A percentile compares a stretch with the other conserved stretches of the same genome.
phyloP scores from a whole-genome alignment of 1,139 yeast species.

The Sugiyamaella neomexicana region DNA sequence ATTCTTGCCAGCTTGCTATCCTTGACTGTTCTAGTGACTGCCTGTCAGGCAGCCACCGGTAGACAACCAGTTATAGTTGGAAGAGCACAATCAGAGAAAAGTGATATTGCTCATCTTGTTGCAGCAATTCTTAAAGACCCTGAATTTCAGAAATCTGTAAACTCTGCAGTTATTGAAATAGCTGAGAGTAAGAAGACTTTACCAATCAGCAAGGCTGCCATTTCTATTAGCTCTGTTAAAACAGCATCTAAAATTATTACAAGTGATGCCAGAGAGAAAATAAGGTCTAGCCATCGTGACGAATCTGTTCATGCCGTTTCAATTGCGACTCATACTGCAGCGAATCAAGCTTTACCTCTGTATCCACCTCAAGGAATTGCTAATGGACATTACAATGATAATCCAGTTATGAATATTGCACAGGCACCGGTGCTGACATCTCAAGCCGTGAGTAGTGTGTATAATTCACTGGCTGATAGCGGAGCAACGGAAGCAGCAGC shows the following conservation, averaged over 20 bases:
- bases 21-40: neutral
- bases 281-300: neutral
- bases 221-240: neutral
- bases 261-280: neutral
- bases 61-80: neutral
- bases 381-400: slow-evolving; percentile 3
- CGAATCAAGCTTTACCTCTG: slow-evolving; percentile 3
- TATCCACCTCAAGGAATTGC: slow-evolving; percentile 13
- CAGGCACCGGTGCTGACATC: slow-evolving; percentile 11
- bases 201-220: neutral
- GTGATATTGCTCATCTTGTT: neutral
- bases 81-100: slow-evolving; percentile 1
- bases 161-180: slow-evolving; percentile 1
- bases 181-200: neutral
- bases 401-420: slow-evolving; percentile 11
- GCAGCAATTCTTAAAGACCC: slow-evolving; percentile 13
- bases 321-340: neutral
- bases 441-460: slow-evolving; percentile 8
- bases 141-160: slow-evolving; percentile 7
- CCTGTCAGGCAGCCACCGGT: slow-evolving; percentile 5
- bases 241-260: neutral
- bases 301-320: neutral
- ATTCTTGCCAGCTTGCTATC: neutral
- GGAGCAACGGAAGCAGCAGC: neutral
- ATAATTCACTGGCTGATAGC: neutral